phyloP scores from a whole-genome alignment of 768 basidiomycete species.

The Phlebiopsis gigantea region DNA sequence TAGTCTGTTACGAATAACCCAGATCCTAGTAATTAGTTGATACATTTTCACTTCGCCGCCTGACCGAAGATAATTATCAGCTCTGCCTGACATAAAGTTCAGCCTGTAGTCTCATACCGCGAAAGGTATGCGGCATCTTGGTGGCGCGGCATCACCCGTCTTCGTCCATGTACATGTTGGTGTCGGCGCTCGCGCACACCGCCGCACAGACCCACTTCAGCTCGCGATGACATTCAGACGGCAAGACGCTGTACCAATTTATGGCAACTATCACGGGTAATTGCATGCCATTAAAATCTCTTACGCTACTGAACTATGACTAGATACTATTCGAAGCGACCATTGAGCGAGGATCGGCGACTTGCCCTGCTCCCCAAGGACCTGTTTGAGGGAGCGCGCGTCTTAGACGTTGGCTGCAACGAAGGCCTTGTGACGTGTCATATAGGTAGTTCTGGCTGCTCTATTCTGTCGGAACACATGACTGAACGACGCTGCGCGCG shows the following conservation, averaged over 20 bases:
- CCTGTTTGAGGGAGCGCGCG: constrained; percentile 49
- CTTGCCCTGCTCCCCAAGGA: constrained; percentile 52
- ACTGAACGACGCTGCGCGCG: not conserved
- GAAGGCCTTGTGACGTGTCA: constrained; percentile 83
- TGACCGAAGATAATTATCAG: too few species aligned
- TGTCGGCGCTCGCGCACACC: not conserved
- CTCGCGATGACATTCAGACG: not conserved
- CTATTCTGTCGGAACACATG: not conserved
- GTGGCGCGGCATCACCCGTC: constrained; percentile 1
- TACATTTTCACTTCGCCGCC: not conserved
- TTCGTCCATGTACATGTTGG: not conserved
- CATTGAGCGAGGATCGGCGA: constrained; percentile 54
- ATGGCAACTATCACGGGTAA: constrained; percentile 76
- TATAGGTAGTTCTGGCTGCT: constrained; percentile 48
- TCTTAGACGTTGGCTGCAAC: constrained; percentile 86
- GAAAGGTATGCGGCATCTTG: not conserved
- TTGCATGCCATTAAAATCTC: constrained; percentile 6
- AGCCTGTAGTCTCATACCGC: not conserved
- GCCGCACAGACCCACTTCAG: not conserved
- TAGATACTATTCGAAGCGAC: constrained; percentile 79
- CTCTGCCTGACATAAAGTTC: too few species aligned
- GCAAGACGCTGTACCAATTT: constrained; percentile 31
- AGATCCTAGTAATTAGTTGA: not conserved
- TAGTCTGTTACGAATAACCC: not conserved
- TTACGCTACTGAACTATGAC: not conserved